Conservation (phyloP, 192 early-diverging fungal species). For the Mortierella antarctica region DNA sequence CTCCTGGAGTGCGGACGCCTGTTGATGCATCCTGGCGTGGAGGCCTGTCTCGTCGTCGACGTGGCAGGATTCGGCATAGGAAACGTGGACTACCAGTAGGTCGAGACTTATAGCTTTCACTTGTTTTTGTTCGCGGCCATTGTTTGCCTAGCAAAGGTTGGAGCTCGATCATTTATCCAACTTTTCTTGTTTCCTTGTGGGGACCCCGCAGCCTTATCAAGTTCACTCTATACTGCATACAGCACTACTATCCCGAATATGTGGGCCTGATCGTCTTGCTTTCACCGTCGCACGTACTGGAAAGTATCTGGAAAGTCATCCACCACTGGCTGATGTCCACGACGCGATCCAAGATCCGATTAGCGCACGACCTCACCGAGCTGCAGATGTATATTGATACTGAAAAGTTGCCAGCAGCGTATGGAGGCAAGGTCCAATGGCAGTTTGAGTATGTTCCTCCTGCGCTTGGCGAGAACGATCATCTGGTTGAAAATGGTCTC, state of each 20-base stretch:
- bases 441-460: conserved; percentile 57
- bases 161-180: too few species aligned
- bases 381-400: conserved; percentile 68
- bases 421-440: conserved; percentile 64
- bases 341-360: conserved; percentile 83
- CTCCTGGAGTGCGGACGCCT: too few species aligned
- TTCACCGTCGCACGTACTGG: conserved; percentile 88
- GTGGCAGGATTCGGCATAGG: too few species aligned
- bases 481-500: conserved; percentile 50
- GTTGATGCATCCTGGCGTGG: too few species aligned
- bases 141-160: too few species aligned
- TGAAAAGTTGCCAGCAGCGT: conserved; percentile 61
- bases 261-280: conserved; percentile 82
- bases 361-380: conserved; percentile 69
- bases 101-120: neutral
- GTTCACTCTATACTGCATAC: conserved; percentile 78
- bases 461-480: conserved; percentile 27
- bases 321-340: conserved; percentile 86
- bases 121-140: too few species aligned
- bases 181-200: neutral
- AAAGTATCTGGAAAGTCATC: conserved; percentile 83
- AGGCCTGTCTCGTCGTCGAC: too few species aligned
- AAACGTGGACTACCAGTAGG: neutral
- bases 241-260: conserved; percentile 90
- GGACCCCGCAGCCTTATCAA: conserved; percentile 61